phyloP scores from a whole-genome alignment of 768 basidiomycete genomes.

The Naematelia aurantialba region DNA sequence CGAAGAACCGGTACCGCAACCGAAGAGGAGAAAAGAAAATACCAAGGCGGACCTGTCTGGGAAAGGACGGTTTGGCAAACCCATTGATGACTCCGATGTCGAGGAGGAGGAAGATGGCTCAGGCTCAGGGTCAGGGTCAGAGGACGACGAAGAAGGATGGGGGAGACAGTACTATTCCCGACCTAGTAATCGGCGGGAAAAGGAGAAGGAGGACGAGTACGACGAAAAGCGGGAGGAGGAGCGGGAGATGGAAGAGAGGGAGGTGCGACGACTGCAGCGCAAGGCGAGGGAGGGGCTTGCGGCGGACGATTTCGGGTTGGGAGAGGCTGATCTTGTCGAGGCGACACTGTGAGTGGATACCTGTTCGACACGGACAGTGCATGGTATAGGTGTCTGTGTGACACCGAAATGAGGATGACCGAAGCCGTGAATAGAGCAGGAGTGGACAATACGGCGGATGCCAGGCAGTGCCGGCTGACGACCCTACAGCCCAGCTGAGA shows the following conservation, averaged over 20 bases:
- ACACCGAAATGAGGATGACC: not conserved
- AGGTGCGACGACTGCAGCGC: conserved; percentile 71
- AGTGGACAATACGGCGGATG: not conserved
- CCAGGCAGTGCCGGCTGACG: conserved; percentile 1
- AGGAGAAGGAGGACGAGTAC: conserved; percentile 57
- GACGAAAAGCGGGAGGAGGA: conserved; percentile 84
- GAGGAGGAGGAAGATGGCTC: conserved; percentile 19
- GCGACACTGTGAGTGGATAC: not conserved
- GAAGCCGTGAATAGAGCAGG: not conserved
- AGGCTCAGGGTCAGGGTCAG: conserved; percentile 12
- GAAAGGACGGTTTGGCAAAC: conserved; percentile 50
- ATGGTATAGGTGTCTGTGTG: not conserved
- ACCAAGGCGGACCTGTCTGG: conserved; percentile 22
- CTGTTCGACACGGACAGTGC: not conserved
- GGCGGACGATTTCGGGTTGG: conserved; percentile 76
- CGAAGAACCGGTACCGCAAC: conserved; percentile 47
- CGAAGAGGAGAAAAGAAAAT: conserved; percentile 35
- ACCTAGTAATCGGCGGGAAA: conserved; percentile 46
- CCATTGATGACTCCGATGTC: conserved; percentile 20
- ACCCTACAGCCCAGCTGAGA: too few species aligned
- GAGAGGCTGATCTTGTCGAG: conserved; percentile 51
- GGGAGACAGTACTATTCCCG: conserved; percentile 76
- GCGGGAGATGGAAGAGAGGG: conserved; percentile 80
- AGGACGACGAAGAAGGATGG: conserved; percentile 65
- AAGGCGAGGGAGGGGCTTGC: conserved; percentile 66